These are phyloP conservation scores for Sutorius australiensis DNA, from an alignment of 768 basidiomycete genomes.

Conservation along the genomic window DNA sequence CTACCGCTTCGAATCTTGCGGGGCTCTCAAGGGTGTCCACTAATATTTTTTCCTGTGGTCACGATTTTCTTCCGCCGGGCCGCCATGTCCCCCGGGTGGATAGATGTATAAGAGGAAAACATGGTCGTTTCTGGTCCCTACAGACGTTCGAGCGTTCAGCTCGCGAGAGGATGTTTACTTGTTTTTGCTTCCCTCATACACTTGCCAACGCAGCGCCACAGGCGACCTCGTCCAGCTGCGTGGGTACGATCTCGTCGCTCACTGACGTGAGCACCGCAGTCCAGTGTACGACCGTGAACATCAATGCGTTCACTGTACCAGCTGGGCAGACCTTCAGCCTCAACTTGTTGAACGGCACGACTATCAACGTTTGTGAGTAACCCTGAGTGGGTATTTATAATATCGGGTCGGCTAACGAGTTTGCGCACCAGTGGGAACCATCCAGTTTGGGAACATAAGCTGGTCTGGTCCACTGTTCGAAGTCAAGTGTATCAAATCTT, in stretches of 20 bases:
- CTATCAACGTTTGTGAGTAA: conserved; percentile 52
- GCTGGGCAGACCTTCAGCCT: conserved; percentile 49
- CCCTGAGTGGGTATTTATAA: background rate
- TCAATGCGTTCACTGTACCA: conserved; percentile 55
- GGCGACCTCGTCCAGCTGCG: conserved; percentile 28
- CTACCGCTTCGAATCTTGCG: background rate
- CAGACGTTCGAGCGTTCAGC: background rate
- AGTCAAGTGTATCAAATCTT: conserved; percentile 36
- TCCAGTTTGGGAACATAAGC: conserved; percentile 48
- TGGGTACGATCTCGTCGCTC: conserved; percentile 50
- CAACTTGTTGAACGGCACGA: conserved; percentile 42
- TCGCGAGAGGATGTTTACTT: background rate
- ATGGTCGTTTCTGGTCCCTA: background rate
- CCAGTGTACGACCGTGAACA: conserved; percentile 53
- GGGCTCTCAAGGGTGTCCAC: background rate
- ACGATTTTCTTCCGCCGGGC: background rate
- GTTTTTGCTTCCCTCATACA: background rate
- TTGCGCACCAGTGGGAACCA: conserved; percentile 44
- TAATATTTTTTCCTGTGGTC: background rate
- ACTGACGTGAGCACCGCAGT: conserved; percentile 48
- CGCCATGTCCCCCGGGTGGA: background rate
- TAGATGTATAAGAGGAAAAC: background rate
- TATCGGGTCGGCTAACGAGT: background rate
- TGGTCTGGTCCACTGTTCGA: conserved; percentile 56
- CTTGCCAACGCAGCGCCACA: conserved; percentile 4